phyloP scores from a whole-genome alignment of 805 yeast genomes.

The Suhomyces vadensis region DNA sequence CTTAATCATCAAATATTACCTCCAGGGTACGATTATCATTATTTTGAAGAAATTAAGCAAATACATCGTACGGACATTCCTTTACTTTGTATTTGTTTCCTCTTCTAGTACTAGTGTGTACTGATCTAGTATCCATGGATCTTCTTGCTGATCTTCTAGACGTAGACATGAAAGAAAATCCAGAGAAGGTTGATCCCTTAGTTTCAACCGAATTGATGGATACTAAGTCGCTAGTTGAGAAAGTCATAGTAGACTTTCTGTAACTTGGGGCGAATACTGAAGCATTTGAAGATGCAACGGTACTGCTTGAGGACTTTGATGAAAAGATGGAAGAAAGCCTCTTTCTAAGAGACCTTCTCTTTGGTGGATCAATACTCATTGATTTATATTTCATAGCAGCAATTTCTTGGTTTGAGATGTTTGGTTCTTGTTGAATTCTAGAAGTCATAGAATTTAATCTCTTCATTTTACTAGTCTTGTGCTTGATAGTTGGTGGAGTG shows the following conservation, averaged over 20 bases:
- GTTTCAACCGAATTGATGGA: constrained; percentile 21
- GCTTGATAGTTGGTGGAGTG: constrained; percentile 6
- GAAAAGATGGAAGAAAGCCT: constrained; percentile 15
- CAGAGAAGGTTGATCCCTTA: constrained; percentile 18
- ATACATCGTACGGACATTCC: constrained; percentile 23
- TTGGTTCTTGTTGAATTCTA: constrained; percentile 3
- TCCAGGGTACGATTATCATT: constrained; percentile 3
- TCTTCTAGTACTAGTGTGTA: constrained; percentile 9
- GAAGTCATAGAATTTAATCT: constrained; percentile 5
- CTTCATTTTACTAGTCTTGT: constrained; percentile 3
- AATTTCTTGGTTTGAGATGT: constrained; percentile 12
- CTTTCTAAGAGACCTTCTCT: constrained; percentile 17
- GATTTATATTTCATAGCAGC: constrained; percentile 15
- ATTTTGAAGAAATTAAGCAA: constrained; percentile 4
- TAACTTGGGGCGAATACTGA: constrained; percentile 2
- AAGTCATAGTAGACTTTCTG: neutral
- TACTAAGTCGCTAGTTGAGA: constrained; percentile 14
- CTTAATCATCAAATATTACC: neutral
- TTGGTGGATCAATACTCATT: constrained; percentile 11
- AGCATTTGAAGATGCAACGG: constrained; percentile 2
- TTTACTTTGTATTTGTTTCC: constrained; percentile 29
- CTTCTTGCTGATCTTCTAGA: constrained; percentile 1
- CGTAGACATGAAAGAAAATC: constrained; percentile 24
- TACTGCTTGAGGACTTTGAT: constrained; percentile 5
- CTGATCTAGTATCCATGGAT: constrained; percentile 7